Conservation (phyloP, 257 asterid species). For the Capsicum pubescens region DNA sequence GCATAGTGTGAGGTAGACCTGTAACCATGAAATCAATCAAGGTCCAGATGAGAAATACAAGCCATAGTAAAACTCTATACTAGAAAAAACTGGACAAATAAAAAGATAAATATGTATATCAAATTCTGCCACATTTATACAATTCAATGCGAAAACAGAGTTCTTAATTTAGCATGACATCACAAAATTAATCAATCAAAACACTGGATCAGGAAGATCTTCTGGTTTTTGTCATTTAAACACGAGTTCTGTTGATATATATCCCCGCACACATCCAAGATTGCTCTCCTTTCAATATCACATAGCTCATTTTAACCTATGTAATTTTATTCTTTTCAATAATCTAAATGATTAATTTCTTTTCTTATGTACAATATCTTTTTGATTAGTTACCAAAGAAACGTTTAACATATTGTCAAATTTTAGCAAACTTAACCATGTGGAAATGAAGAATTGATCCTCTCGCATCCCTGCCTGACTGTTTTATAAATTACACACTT, state of each 20-base stretch:
- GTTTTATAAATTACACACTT: background rate
- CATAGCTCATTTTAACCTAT: background rate
- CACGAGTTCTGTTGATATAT: background rate
- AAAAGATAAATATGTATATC: background rate
- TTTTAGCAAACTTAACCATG: too few species aligned
- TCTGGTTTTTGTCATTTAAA: background rate
- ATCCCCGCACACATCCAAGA: background rate
- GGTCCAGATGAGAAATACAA: background rate
- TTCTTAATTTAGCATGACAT: background rate
- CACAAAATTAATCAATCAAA: background rate
- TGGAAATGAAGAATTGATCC: too few species aligned
- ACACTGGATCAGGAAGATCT: background rate
- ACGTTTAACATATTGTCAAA: background rate
- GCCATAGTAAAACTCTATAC: background rate
- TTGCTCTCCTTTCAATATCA: too few species aligned
- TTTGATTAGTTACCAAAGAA: background rate
- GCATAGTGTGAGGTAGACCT: constrained; percentile 91
- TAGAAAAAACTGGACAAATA: background rate
- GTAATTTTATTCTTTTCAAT: background rate
- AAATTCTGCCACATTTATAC: background rate
- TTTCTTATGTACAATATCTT: background rate
- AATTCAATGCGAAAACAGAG: background rate
- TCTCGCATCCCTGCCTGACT: too few species aligned
- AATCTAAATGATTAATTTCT: background rate
- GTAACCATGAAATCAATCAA: constrained; percentile 33